Evolutionary conservation across 805 yeast genomes (phyloP), one percentile per base, ranked within the genome.

Genomic region (Diddensiella santjacobensis): DNA sequence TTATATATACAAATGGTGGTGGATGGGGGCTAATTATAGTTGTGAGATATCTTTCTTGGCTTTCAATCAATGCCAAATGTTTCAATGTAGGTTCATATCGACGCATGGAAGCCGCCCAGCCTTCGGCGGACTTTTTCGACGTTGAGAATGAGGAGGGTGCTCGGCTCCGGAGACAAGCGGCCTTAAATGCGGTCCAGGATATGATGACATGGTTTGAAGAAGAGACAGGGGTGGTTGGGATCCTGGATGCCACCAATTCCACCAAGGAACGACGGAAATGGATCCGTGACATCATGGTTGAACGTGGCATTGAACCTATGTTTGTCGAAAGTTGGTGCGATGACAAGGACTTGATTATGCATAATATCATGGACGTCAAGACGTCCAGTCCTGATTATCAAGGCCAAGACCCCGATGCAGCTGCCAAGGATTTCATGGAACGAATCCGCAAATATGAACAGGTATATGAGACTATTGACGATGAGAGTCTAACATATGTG

Each of bases 261-360:
- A 89, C 96, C 3, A 71, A 75, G 50, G 79, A 74, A 40, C 77
- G 95, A 59, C 75, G 99, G 57, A 72, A 72, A 22, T 71, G 77
- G 71, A 77, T 91, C 45, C 70, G 82, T 53, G 65, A 63, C 18
- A 53, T 60, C 40, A 58, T 66, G 51, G 48, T 54, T 45, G 68
- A 75, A 55, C 71, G 84, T 60, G 74, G 74, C 38, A 83, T 93
- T 49, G 91, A 87, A 64, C 95, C 98, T 1, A 80, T 93, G 74
- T 93, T 91, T 63, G 77, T 93, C 52, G 99, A 93, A 64, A 84
- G 95, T 61, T 86, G 83, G 78, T 90, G 96, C 66, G 84, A 88
- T 61, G 93, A 89, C 67, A 75, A 83, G 54, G 83, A 82, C 23
- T 74, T 89, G 51, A 81, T 93, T 31, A 72, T 77, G 68, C 83